Percentiles rank a stretch among this genome's conserved stretches.
These are phyloP conservation scores for Kregervanrija fluxuum DNA, from an alignment of 805 yeast genomes.

Conservation along the genomic window DNA sequence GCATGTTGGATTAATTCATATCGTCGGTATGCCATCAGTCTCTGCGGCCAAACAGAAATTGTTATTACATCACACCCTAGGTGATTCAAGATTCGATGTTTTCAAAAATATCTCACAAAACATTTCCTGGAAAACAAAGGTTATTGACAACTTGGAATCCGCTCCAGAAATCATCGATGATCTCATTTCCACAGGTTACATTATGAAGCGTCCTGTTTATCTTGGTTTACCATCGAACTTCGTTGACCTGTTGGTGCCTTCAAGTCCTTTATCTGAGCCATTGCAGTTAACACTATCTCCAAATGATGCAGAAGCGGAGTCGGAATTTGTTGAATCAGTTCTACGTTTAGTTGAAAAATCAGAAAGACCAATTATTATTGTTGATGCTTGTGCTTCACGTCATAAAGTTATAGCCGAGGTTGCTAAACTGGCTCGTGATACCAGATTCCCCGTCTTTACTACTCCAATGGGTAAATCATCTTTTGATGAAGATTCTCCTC, in stretches of 20 bases:
- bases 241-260: constrained; percentile 58
- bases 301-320: constrained; percentile 55
- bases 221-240: constrained; percentile 78
- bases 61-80: constrained; percentile 75
- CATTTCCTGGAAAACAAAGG: constrained; percentile 60
- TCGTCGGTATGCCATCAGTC: constrained; percentile 81
- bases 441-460: constrained; percentile 75
- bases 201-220: constrained; percentile 75
- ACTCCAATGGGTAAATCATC: constrained; percentile 90
- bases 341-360: constrained; percentile 48
- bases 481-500: constrained; percentile 61
- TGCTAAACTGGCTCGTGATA: constrained; percentile 49
- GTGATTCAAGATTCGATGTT: constrained; percentile 75
- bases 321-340: constrained; percentile 51
- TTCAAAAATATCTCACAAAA: constrained; percentile 73
- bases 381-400: constrained; percentile 83
- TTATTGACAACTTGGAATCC: constrained; percentile 52
- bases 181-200: constrained; percentile 63
- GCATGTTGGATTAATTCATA: constrained; percentile 78
- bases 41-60: constrained; percentile 66
- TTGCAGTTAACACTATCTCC: constrained; percentile 52
- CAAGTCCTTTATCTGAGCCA: constrained; percentile 44
- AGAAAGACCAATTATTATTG: constrained; percentile 64
- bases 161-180: constrained; percentile 72
- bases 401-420: constrained; percentile 65